Base-by-base conservation (phyloP, 2,329 filamentous ascomycete genomes). In the Penicillium sp. region DNA sequence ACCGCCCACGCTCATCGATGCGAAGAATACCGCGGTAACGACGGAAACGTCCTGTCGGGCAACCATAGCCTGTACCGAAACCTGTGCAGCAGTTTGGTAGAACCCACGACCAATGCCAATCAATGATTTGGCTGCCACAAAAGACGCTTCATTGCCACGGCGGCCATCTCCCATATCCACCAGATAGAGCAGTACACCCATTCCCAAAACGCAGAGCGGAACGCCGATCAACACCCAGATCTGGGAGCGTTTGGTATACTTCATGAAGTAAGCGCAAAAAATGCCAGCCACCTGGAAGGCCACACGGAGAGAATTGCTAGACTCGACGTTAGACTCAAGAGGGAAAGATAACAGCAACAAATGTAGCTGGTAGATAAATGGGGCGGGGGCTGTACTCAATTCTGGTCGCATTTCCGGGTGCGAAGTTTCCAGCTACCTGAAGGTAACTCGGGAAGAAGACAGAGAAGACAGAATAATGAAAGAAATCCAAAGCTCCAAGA, bases 361-460 rank as follows among this genome's bases (percentile, higher is more conserved):
- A 11, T 2, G 14, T 0, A 26, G n/a, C 14, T 1, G 3, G 7
- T 2, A 23, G 5, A 23, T n/a, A 23, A 3, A 23, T 23, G 23
- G 26, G 5, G 2, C 35, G 35, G 19, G n/a, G 16, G 7, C 30
- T 41, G 11, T 59, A 60, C 61, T 64, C 62, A 13, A 64, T 62
- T 23, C 62, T 55, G 3, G 71, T 74, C 0, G 74, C 69, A 7
- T 70, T 63, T 0, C 69, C 74, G 0, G 74, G 64, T 2, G 63
- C 66, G 18, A 71, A 75, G 6, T 67, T 64, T 0, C 69, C 72
- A 13, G 71, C 73, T 2, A 76, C 72, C 45, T 75, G 72, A 0
- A 76, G 67, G 39, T 74, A 76, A 40, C 74, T 76, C 0, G 73
- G 71, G 43, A 76, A 75, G 58, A 76, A 76, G 1, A 74, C 63